These are phyloP conservation scores for Gentiana macrophylla DNA, from an alignment of 257 asterid genomes.

Conservation along the genomic window DNA sequence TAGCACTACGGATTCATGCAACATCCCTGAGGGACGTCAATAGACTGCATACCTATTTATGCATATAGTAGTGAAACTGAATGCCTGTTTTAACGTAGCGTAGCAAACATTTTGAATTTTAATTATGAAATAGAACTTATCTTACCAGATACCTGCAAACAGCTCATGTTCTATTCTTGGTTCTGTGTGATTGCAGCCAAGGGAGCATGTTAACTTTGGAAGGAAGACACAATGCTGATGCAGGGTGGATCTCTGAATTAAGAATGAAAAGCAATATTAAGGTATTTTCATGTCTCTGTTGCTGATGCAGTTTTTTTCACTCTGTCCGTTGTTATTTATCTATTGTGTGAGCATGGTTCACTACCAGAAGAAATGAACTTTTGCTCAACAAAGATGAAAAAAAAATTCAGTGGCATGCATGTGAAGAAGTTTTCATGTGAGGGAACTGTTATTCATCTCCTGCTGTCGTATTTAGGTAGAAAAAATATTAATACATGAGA, in stretches of 20 bases:
- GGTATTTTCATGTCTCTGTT: slow-evolving; percentile 26
- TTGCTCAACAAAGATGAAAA: too few species aligned
- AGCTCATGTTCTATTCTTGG: slow-evolving; percentile 6
- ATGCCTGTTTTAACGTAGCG: too few species aligned
- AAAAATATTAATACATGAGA: too few species aligned
- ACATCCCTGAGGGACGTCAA: too few species aligned
- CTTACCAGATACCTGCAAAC: too few species aligned
- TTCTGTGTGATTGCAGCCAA: slow-evolving; percentile 43
- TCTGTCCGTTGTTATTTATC: not conserved
- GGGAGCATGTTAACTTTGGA: slow-evolving; percentile 60
- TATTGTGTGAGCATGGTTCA: not conserved
- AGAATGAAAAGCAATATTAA: slow-evolving; percentile 49
- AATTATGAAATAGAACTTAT: too few species aligned
- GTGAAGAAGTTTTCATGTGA: not conserved
- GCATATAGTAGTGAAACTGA: too few species aligned
- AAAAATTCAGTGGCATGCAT: not conserved
- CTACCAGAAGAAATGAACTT: not conserved
- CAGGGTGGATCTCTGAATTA: slow-evolving; percentile 66
- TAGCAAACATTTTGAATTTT: too few species aligned
- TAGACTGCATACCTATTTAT: too few species aligned
- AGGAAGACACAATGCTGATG: slow-evolving; percentile 92
- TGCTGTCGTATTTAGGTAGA: not conserved
- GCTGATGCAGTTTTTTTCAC: not conserved
- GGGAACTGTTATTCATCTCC: not conserved
- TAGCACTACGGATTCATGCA: too few species aligned